Evolutionary conservation across 257 asterid genomes (phyloP).

Genomic region (Solanum habrochaites): DNA sequence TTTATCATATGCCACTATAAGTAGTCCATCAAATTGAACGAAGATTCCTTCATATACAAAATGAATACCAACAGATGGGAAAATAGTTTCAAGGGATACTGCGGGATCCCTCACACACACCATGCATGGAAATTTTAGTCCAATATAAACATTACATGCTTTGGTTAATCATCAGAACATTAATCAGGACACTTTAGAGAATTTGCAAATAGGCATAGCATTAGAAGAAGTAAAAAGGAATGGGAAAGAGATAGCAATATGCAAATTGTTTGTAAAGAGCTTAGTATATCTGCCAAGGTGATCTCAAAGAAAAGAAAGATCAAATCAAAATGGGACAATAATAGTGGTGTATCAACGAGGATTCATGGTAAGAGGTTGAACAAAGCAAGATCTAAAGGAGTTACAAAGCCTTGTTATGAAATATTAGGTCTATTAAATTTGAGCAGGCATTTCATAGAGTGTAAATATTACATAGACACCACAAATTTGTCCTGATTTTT

Average conservation of each 20-base stretch:
- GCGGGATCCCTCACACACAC: background rate
- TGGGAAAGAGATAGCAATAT: background rate
- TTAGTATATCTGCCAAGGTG: background rate
- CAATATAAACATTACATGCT: no score
- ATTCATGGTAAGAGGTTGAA: background rate
- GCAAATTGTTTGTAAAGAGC: background rate
- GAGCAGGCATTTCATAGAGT: background rate
- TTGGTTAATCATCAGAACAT: background rate
- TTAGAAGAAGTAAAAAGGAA: background rate
- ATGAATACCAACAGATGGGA: background rate
- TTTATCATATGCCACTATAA: background rate
- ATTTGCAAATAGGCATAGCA: background rate
- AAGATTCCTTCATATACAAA: no score
- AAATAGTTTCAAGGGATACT: background rate
- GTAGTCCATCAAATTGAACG: background rate
- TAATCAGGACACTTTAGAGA: background rate
- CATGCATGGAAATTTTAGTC: background rate
- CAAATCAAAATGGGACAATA: background rate
- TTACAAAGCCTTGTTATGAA: no score
- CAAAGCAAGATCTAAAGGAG: background rate
- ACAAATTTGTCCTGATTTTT: background rate
- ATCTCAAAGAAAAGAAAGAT: background rate
- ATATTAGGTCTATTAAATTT: background rate
- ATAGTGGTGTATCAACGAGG: background rate
- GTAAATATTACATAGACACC: background rate